Percentiles rank a stretch among this genome's conserved stretches.
Conservation (phyloP, 805 yeast genomes). For the Starmerella powellii region DNA sequence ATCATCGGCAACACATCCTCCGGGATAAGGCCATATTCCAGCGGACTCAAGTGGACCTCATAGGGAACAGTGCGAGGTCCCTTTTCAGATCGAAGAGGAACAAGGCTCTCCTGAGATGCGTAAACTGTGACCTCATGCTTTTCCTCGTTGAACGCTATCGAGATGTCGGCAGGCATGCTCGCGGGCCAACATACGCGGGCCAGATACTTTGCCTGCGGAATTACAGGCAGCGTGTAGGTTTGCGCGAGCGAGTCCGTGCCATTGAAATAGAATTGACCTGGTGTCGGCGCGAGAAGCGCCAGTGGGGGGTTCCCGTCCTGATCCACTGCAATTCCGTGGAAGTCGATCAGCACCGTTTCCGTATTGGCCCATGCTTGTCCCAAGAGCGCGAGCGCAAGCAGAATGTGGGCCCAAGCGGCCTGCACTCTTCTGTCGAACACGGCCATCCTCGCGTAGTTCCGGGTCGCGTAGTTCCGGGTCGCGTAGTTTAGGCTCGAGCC, state of each 20-base stretch:
- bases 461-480: too few relatives aligned
- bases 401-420: too few relatives aligned
- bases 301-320: neutral
- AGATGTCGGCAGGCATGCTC: slow-evolving; percentile 25
- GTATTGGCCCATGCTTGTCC: slow-evolving; percentile 13
- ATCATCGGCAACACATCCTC: slow-evolving; percentile 13
- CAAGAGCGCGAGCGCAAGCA: slow-evolving; percentile 1
- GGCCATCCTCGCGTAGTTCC: too few relatives aligned
- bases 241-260: too few relatives aligned
- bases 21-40: slow-evolving; percentile 10
- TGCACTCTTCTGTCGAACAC: neutral
- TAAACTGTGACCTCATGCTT: slow-evolving; percentile 1
- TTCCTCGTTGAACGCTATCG: slow-evolving; percentile 15
- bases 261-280: too few relatives aligned
- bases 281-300: neutral
- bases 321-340: too few relatives aligned
- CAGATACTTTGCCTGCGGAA: slow-evolving; percentile 22
- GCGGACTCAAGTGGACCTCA: slow-evolving; percentile 11
- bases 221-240: neutral
- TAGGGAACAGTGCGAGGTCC: slow-evolving; percentile 6
- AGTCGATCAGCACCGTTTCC: slow-evolving; percentile 5
- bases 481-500: too few relatives aligned
- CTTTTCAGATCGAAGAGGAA: neutral
- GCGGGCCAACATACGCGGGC: slow-evolving; percentile 31
- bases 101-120: slow-evolving; percentile 12